These are phyloP conservation scores for Spizellomyces sp. DNA, from an alignment of 192 early-diverging fungal species.

Conservation along the genomic window DNA sequence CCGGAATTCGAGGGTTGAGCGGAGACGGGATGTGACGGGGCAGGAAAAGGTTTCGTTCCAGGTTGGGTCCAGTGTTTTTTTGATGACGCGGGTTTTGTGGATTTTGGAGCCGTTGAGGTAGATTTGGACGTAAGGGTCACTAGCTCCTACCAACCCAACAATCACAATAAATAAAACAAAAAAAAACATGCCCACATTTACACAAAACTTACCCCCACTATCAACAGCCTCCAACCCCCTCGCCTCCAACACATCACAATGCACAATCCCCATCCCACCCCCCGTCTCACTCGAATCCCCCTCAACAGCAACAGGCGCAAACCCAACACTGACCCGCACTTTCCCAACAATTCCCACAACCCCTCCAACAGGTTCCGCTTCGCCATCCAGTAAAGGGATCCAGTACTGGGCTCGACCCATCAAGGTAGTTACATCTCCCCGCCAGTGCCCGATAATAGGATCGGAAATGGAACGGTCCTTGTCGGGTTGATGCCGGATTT, in stretches of 20 bases:
- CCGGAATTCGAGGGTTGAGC: slow-evolving; percentile 50
- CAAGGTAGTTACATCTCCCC: slow-evolving; percentile 34
- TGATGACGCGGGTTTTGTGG: slow-evolving; percentile 71
- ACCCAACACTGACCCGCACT: slow-evolving; percentile 27
- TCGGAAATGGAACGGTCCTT: slow-evolving; percentile 28
- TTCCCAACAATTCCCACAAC: slow-evolving; percentile 7
- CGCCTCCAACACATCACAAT: slow-evolving; percentile 54
- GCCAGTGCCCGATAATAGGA: slow-evolving; percentile 42
- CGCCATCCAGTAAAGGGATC: slow-evolving; percentile 18
- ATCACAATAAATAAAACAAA: slow-evolving; percentile 14
- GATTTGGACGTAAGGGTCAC: slow-evolving; percentile 51
- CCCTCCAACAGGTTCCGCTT: background rate
- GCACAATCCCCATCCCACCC: slow-evolving; percentile 44
- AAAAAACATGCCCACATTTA: too few relatives aligned
- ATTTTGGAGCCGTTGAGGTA: slow-evolving; percentile 48
- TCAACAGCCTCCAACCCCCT: slow-evolving; percentile 61
- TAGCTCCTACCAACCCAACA: slow-evolving; percentile 32
- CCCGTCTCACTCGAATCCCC: slow-evolving; percentile 47
- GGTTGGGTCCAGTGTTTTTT: slow-evolving; percentile 70
- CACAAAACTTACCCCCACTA: slow-evolving; percentile 23
- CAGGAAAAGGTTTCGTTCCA: slow-evolving; percentile 59
- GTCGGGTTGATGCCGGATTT: slow-evolving; percentile 26
- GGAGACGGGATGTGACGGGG: slow-evolving; percentile 39
- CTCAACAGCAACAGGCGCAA: slow-evolving; percentile 34
- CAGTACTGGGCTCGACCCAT: slow-evolving; percentile 31